Conservation (phyloP, 805 yeast genomes). For the Spathaspora boniae region DNA sequence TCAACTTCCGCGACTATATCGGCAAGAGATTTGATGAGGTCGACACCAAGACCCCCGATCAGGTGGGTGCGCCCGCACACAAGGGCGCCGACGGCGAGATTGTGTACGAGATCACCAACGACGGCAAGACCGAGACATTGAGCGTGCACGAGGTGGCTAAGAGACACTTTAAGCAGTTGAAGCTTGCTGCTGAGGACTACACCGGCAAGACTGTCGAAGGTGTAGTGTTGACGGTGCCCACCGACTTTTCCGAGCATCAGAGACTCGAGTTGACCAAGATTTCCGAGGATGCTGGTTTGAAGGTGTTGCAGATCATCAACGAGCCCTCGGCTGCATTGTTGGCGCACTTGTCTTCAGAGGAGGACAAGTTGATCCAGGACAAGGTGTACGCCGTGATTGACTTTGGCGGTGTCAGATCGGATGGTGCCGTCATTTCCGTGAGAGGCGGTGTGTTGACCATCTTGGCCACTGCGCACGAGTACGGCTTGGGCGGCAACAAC, state of each 20-base stretch:
- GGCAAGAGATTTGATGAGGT: slow-evolving; percentile 72
- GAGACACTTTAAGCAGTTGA: slow-evolving; percentile 80
- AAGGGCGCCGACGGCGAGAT: slow-evolving; percentile 59
- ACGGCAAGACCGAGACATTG: slow-evolving; percentile 49
- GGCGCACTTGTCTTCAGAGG: slow-evolving; percentile 61
- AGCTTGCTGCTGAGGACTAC: slow-evolving; percentile 88
- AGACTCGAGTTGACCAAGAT: slow-evolving; percentile 58
- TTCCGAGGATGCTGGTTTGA: slow-evolving; percentile 68
- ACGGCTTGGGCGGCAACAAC: slow-evolving; percentile 81
- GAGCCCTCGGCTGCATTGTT: slow-evolving; percentile 92
- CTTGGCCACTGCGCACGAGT: slow-evolving; percentile 79
- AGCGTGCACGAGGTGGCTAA: slow-evolving; percentile 74
- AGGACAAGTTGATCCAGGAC: slow-evolving; percentile 52
- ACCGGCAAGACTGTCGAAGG: slow-evolving; percentile 78
- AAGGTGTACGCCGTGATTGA: slow-evolving; percentile 89
- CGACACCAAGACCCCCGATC: slow-evolving; percentile 51
- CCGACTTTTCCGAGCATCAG: slow-evolving; percentile 77
- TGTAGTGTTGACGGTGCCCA: slow-evolving; percentile 86
- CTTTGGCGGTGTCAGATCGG: slow-evolving; percentile 92
- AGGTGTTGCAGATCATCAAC: slow-evolving; percentile 80
- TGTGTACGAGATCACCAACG: slow-evolving; percentile 61
- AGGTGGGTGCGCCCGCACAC: slow-evolving; percentile 58
- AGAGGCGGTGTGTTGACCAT: slow-evolving; percentile 93
- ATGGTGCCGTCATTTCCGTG: slow-evolving; percentile 88
- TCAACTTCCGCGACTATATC: slow-evolving; percentile 89